Base-by-base conservation (phyloP, 805 yeast genomes). In the Ogataea trehaloabstinens region DNA sequence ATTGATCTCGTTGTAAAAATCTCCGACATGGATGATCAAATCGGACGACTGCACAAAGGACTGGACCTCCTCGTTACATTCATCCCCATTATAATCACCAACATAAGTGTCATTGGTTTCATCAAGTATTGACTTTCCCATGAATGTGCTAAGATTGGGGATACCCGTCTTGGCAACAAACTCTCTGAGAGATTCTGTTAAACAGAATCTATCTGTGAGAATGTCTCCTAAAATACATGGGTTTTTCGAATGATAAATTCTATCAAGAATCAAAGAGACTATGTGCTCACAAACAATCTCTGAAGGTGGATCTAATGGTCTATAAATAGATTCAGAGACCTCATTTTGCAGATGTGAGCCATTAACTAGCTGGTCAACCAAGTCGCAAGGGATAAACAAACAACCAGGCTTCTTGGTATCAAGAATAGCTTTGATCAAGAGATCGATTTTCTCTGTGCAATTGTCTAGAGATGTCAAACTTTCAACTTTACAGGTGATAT, bases 201-300 rank as follows among this genome's bases (percentile, higher is more conserved):
- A 65, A 12, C 73, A 71, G 51, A 71, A 83, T 44, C 96, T 74
- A 38, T 79, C 78, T 5, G 82, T 73, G 40, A 86, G 68, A 11
- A 80, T 71, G 60, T 90, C 97, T 16, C 78, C 87, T 28, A 89
- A 55, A 20, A 90, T 61, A 3, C 82, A 74, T 5, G 96, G 93
- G 12, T 64, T 70, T 38, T 65, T 51, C 13, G 89, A 58, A 1
- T 60, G 38, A 56, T 82, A 76, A 13, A 90, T 49, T 38, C 61
- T 71, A 4, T 63, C 52, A 34, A 84, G 61, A 33, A 86, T 75
- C 27, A 52, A 46, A 7, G 64, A 55, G 2, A 73, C 70, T 13
- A 76, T 29, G 15, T 40, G 31, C 11, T 22, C 25, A 22, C 25
- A 22, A 8, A 22, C 12, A 22, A 12, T 8, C 27, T 40, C 44